These are phyloP conservation scores for Penicillium pulvis DNA, from an alignment of 495 filamentous ascomycete species.

Conservation along the genomic window DNA sequence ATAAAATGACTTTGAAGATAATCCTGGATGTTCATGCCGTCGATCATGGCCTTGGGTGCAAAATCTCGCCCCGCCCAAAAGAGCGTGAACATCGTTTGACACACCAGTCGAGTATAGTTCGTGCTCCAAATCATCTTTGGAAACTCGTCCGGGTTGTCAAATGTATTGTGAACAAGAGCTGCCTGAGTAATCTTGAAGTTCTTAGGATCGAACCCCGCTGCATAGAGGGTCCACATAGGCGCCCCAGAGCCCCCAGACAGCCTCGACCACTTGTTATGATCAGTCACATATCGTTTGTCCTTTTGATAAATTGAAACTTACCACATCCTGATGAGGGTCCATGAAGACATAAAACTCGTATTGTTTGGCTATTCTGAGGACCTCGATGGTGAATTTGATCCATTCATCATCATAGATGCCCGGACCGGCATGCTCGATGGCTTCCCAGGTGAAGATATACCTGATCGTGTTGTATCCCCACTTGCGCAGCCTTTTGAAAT, in stretches of 20 bases:
- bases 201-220: conserved; percentile 83
- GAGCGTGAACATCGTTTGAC: conserved; percentile 88
- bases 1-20: conserved; percentile 90
- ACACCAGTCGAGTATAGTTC: conserved; percentile 87
- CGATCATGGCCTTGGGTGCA: conserved; percentile 92
- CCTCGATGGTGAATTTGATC: conserved; percentile 83
- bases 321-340: conserved; percentile 97
- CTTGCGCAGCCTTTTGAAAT: conserved; percentile 83
- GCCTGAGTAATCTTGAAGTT: conserved; percentile 86
- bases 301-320: conserved; percentile 40
- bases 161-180: conserved; percentile 92
- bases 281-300: conserved; percentile 8
- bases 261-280: conserved; percentile 73
- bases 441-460: conserved; percentile 98
- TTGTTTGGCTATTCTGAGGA: conserved; percentile 79
- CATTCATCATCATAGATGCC: conserved; percentile 93
- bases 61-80: conserved; percentile 95
- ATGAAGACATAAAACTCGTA: conserved; percentile 97
- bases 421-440: conserved; percentile 94
- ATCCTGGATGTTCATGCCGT: conserved; percentile 95
- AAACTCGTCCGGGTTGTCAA: conserved; percentile 80
- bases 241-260: conserved; percentile 94
- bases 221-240: conserved; percentile 97
- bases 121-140: conserved; percentile 99
- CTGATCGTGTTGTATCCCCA: conserved; percentile 95